phyloP scores from a whole-genome alignment of 2,329 filamentous ascomycete genomes.

The Xylaria sp. region DNA sequence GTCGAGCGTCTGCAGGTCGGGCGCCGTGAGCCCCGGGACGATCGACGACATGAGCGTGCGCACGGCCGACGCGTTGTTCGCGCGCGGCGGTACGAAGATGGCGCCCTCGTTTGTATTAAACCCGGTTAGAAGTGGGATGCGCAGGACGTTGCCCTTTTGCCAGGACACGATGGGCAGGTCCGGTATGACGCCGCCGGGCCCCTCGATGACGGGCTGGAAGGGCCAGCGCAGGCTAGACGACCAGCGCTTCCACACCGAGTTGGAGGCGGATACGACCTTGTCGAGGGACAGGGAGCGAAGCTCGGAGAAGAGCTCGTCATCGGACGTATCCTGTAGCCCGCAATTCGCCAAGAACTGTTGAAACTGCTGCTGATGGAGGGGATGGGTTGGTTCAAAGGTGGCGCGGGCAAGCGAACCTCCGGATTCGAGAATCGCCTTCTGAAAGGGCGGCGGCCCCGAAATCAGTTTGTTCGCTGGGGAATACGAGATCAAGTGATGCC shows the following conservation, averaged over 20 bases:
- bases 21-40: slow-evolving; percentile 56
- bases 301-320: slow-evolving; percentile 52
- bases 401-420: slow-evolving; percentile 59
- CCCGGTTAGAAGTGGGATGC: slow-evolving; percentile 67
- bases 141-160: slow-evolving; percentile 54
- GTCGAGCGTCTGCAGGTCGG: slow-evolving; percentile 59
- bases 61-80: slow-evolving; percentile 55
- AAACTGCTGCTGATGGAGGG: slow-evolving; percentile 59
- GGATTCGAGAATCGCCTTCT: slow-evolving; percentile 59
- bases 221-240: slow-evolving; percentile 56
- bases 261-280: slow-evolving; percentile 45
- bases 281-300: slow-evolving; percentile 50
- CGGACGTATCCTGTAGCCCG: slow-evolving; percentile 51
- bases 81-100: slow-evolving; percentile 59
- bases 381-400: slow-evolving; percentile 56
- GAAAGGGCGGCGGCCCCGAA: slow-evolving; percentile 46
- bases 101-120: slow-evolving; percentile 73
- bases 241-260: slow-evolving; percentile 48
- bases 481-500: slow-evolving; percentile 65
- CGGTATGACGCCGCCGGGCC: slow-evolving; percentile 55
- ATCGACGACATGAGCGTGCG: slow-evolving; percentile 62
- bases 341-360: slow-evolving; percentile 56
- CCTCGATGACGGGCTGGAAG: slow-evolving; percentile 72
- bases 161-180: slow-evolving; percentile 63
- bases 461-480: slow-evolving; percentile 39